These are phyloP conservation scores for Corymbia calophylla DNA, from an alignment of 441 rosid genomes.

Conservation along the genomic window DNA sequence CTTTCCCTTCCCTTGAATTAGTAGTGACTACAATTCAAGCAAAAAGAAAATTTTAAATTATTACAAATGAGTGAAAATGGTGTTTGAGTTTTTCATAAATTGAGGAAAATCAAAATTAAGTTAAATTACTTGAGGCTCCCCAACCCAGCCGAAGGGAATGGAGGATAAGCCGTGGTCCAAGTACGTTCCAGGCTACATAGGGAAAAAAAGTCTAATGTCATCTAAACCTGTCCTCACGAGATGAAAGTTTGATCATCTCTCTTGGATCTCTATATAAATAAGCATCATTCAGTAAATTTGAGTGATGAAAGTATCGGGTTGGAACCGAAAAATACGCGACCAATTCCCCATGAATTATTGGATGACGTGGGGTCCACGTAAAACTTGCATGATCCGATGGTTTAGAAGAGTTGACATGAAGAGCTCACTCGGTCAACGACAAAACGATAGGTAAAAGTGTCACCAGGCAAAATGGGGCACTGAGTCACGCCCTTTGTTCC, in stretches of 20 bases:
- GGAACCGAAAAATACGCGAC: not conserved
- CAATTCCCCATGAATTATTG: not conserved
- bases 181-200: conserved; percentile 54
- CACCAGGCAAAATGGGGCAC: conserved; percentile 65
- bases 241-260: not conserved
- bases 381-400: not conserved
- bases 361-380: not conserved
- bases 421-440: conserved; percentile 59
- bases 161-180: conserved; percentile 59
- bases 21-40: conserved; percentile 36
- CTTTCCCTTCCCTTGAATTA: conserved; percentile 72
- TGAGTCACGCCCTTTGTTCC: conserved; percentile 70
- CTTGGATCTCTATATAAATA: not conserved
- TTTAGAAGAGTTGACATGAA: not conserved
- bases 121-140: conserved; percentile 53
- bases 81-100: not conserved
- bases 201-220: not conserved
- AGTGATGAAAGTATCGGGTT: not conserved
- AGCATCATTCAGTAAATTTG: not conserved
- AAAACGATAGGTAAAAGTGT: conserved; percentile 50
- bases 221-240: not conserved
- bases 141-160: conserved; percentile 49
- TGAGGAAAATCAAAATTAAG: not conserved
- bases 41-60: not conserved
- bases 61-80: not conserved